Conservation (phyloP, 2,329 filamentous ascomycete species). For the Sporothrix phasma region DNA sequence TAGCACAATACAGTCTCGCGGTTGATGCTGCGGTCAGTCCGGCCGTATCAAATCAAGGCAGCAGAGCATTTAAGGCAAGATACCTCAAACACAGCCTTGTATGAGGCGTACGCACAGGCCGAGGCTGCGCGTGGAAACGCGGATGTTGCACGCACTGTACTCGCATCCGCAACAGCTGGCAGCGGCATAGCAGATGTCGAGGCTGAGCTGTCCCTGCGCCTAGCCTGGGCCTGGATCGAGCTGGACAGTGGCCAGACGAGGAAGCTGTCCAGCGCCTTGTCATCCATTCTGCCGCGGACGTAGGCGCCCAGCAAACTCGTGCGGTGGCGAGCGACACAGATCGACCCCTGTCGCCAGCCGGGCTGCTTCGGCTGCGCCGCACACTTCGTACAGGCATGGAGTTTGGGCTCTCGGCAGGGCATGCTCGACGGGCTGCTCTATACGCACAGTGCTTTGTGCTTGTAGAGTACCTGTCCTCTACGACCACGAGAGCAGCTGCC, state of each 20-base stretch:
- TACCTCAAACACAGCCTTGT: conserved; percentile 55
- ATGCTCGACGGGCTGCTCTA: conserved; percentile 39
- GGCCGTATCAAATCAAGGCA: conserved; percentile 50
- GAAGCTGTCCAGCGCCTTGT: conserved; percentile 30
- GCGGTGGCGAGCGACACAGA: conserved; percentile 1
- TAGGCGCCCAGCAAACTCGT: conserved; percentile 11
- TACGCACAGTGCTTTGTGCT: conserved; percentile 55
- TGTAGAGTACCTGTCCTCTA: conserved; percentile 52
- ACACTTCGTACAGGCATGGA: conserved; percentile 45
- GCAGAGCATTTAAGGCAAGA: conserved; percentile 63
- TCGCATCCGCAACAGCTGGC: conserved; percentile 43
- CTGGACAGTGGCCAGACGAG: conserved; percentile 34
- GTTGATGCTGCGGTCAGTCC: conserved; percentile 51
- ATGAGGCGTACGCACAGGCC: conserved; percentile 68
- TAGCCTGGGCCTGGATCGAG: conserved; percentile 59
- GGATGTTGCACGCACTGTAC: conserved; percentile 52
- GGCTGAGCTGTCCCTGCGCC: conserved; percentile 35
- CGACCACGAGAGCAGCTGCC: conserved; percentile 11
- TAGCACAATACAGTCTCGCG: conserved; percentile 63
- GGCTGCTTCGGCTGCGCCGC: conserved; percentile 45
- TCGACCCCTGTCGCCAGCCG: conserved; percentile 24
- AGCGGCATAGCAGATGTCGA: conserved; percentile 23
- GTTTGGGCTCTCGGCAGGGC: conserved; percentile 42
- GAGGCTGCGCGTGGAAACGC: conserved; percentile 51
- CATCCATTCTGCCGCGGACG: conserved; percentile 31